These are phyloP conservation scores for Rhizophagus clarus DNA, from an alignment of 192 early-diverging fungal species.

Conservation along the genomic window DNA sequence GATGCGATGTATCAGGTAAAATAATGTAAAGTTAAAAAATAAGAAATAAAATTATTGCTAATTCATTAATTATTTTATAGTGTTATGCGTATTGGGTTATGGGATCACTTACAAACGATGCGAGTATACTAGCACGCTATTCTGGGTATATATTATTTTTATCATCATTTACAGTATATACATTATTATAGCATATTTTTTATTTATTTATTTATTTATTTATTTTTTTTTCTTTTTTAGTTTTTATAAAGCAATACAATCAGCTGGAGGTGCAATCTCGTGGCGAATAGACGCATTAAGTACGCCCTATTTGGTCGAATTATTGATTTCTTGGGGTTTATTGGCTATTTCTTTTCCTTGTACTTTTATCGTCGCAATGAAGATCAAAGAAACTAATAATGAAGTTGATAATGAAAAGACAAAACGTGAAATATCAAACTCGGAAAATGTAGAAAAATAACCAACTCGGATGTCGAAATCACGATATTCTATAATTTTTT, in stretches of 20 bases:
- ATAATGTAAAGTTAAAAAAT: slow-evolving; percentile 14
- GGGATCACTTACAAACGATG: slow-evolving; percentile 83
- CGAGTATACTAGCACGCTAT: slow-evolving; percentile 69
- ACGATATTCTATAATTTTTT: no score
- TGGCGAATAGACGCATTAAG: slow-evolving; percentile 67
- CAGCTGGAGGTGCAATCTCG: slow-evolving; percentile 69
- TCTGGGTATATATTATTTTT: slow-evolving; percentile 53
- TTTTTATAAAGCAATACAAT: slow-evolving; percentile 93
- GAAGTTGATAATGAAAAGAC: background rate
- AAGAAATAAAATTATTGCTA: background rate
- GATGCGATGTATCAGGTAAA: slow-evolving; percentile 82
- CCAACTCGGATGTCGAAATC: no score
- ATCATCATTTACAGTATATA: no score
- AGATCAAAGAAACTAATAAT: slow-evolving; percentile 37
- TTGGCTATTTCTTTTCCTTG: slow-evolving; percentile 43
- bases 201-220: no score
- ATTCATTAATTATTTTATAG: background rate
- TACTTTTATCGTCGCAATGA: slow-evolving; percentile 31
- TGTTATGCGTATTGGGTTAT: slow-evolving; percentile 79
- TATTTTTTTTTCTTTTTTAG: slow-evolving; percentile 32
- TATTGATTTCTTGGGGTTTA: slow-evolving; percentile 44
- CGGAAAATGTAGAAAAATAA: no score
- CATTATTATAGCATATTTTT: no score
- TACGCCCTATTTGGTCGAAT: slow-evolving; percentile 38
- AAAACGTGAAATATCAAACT: background rate